Evolutionary conservation across 2,329 filamentous ascomycete genomes (phyloP).

Genomic region (Camillea tinctor): DNA sequence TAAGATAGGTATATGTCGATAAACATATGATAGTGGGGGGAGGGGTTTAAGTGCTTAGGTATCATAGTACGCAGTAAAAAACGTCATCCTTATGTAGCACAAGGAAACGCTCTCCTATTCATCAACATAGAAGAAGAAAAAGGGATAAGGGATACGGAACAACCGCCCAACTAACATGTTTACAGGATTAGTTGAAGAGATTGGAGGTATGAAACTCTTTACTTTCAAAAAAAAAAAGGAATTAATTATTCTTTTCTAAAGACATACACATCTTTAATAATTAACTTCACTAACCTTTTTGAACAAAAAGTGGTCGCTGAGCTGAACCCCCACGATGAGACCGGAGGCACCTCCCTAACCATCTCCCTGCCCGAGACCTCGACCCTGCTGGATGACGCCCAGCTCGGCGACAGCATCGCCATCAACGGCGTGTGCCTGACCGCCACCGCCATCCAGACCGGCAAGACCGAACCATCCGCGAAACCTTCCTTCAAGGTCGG

Average conservation of each 20-base stretch:
- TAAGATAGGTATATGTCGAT: no score
- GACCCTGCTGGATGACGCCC: constrained; percentile 76
- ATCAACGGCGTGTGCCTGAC: constrained; percentile 97
- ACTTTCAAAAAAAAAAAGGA: constrained; percentile 5
- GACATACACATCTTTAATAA: no score
- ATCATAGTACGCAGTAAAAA: background rate
- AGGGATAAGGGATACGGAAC: background rate
- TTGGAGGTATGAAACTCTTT: constrained; percentile 69
- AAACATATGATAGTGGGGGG: no score
- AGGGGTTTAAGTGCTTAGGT: no score
- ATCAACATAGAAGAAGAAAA: background rate
- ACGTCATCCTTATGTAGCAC: constrained; percentile 19
- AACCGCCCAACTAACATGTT: constrained; percentile 66
- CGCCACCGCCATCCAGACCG: constrained; percentile 64
- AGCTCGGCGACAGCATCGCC: constrained; percentile 89
- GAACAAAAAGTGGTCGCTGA: constrained; percentile 69
- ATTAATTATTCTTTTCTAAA: background rate
- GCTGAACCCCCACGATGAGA: constrained; percentile 76
- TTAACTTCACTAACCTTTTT: constrained; percentile 23
- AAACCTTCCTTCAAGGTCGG: constrained; percentile 81
- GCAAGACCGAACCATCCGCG: constrained; percentile 31
- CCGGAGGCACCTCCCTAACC: constrained; percentile 86
- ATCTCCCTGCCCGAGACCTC: constrained; percentile 68
- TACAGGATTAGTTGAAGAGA: constrained; percentile 88
- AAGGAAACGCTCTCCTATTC: background rate